Base-by-base conservation (phyloP, 441 rosid species). In the Bruguiera hainesii region DNA sequence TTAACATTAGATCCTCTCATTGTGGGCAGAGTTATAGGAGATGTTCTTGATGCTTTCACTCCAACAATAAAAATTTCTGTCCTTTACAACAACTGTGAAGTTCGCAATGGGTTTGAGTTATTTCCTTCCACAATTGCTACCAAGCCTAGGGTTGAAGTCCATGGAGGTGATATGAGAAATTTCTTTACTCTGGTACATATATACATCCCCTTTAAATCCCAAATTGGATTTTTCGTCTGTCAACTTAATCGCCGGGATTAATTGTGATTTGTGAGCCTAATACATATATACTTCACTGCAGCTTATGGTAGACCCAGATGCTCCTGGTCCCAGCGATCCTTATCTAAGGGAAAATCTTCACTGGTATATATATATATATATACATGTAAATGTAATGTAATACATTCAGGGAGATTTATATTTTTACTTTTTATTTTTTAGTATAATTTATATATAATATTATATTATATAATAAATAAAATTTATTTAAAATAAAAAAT, bases 261-360 rank as follows among this genome's bases (percentile, higher is more conserved):
- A 52, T 8, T 60, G 13, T 46, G 37, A 21, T 7, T 25, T 39
- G 48, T 39, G 48, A 13, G 7, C 25, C 2, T 52, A 11, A 55
- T 21, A 15, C 23, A 25, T 26, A 37, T 18, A 7, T 29, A 30
- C 31, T 29, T 15, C 23, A 6, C 67, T 65, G 15, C 74, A 85
- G 90, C 81, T 88, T 50, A 80, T 88, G 94, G 77, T 83, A 15
- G 94, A 88, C 70, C 94, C 94, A 8, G 94, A 88, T 75, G 88
- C 74, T 67, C 94, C 94, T 6, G 87, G 88, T 56, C 94, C 94
- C 3, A 86, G 91, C 74, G 89, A 88, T 73, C 94, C 94, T 64
- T 86, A 74, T 71, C 73, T 77, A 53, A 86, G 80, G 72, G 94
- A 88, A 69, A 89, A 84, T 69, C 80, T 88, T 11, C 94, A 88